These are phyloP conservation scores for Pichia pseudocactophila DNA, from an alignment of 805 yeast genomes.

Conservation along the genomic window DNA sequence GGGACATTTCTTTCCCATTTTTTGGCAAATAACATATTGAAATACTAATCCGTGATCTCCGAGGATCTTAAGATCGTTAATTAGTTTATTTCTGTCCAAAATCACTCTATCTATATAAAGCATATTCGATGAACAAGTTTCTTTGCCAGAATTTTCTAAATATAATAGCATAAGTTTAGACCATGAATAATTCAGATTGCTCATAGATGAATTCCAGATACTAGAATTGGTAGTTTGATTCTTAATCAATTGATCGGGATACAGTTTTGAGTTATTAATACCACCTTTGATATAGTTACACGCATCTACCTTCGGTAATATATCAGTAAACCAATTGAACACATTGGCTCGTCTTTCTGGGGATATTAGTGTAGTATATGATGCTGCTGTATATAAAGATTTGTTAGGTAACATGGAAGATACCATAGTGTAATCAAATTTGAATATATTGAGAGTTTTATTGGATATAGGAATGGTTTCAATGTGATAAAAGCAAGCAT, in stretches of 20 bases:
- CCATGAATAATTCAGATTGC: conserved; percentile 2
- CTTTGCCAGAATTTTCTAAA: background rate
- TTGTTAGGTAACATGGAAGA: conserved; percentile 1
- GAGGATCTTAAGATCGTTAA: conserved; percentile 1
- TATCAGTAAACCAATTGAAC: conserved; percentile 3
- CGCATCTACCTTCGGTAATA: conserved; percentile 1
- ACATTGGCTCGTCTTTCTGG: background rate
- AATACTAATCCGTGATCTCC: background rate
- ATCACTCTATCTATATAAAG: conserved; percentile 1
- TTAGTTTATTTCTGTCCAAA: background rate
- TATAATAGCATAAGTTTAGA: background rate
- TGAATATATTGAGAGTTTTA: conserved; percentile 3
- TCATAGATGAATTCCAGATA: background rate
- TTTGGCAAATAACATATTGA: background rate
- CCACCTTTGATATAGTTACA: too few relatives aligned
- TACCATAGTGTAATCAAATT: conserved; percentile 4
- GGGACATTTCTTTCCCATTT: background rate
- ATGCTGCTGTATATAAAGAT: background rate
- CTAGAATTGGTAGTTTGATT: background rate
- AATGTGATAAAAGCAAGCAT: background rate
- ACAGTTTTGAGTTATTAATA: background rate
- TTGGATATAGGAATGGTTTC: background rate
- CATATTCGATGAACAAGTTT: background rate
- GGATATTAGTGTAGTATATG: background rate
- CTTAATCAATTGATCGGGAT: background rate